Evolutionary conservation across 148 eudicot species (phyloP).

Genomic region (Hydrangea macrophylla): DNA sequence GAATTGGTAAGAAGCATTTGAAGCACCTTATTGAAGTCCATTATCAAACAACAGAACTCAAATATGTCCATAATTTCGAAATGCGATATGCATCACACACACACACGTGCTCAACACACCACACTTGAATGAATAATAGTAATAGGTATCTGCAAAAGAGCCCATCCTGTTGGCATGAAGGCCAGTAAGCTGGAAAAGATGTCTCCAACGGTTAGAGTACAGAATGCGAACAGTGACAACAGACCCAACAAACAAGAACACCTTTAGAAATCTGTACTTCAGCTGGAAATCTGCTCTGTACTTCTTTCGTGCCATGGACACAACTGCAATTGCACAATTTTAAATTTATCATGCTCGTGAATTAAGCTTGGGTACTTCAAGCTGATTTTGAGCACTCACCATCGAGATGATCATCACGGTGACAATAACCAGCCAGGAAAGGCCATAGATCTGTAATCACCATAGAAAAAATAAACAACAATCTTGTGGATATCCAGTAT

Average conservation of each 20-base stretch:
- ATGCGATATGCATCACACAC: too few species aligned
- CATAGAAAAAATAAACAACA: too few species aligned
- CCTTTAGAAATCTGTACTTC: constrained; percentile 69
- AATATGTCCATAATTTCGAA: too few species aligned
- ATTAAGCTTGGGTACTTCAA: background rate
- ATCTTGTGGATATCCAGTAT: too few species aligned
- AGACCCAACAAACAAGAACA: constrained; percentile 55
- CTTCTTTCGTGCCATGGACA: constrained; percentile 68
- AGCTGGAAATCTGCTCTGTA: constrained; percentile 84
- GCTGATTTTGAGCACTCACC: constrained; percentile 26
- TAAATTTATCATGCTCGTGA: background rate
- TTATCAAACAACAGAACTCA: too few species aligned
- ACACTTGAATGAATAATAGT: too few species aligned
- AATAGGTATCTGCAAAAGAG: constrained; percentile 47
- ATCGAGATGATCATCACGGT: constrained; percentile 62
- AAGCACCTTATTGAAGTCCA: too few species aligned
- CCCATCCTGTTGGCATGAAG: constrained; percentile 85
- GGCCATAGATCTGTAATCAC: too few species aligned
- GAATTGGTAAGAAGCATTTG: too few species aligned
- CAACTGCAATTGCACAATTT: constrained; percentile 41
- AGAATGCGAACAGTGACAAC: constrained; percentile 52
- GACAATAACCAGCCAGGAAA: constrained; percentile 77
- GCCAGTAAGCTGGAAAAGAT: constrained; percentile 60
- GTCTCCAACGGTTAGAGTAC: constrained; percentile 64
- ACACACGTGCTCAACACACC: too few species aligned